Percentiles rank a stretch among this genome's conserved stretches.
Evolutionary conservation across 345 rosid species (phyloP).

Genomic region (Lumnitzera racemosa): DNA sequence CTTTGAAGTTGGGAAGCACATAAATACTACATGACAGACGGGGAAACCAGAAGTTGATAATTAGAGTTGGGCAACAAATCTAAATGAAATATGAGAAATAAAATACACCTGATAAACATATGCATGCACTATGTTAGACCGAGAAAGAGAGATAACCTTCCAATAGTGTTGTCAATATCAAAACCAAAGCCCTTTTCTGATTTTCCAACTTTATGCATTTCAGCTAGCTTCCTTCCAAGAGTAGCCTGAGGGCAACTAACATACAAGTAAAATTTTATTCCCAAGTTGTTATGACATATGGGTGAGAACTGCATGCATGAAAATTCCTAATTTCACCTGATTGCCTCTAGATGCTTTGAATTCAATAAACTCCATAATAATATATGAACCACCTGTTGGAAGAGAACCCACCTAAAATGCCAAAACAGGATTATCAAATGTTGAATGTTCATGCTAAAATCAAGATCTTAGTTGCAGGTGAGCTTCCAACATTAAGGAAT

Average conservation of each 20-base stretch:
- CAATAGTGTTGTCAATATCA: conserved; percentile 84
- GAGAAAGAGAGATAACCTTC: conserved; percentile 44
- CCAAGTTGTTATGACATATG: conserved; percentile 1
- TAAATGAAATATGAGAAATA: too few relatives aligned
- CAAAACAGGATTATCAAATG: conserved; percentile 3
- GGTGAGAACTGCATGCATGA: conserved; percentile 3
- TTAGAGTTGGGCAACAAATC: too few relatives aligned
- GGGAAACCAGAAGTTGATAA: too few relatives aligned
- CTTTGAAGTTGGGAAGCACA: too few relatives aligned
- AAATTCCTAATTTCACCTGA: conserved; percentile 48
- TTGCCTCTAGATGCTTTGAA: conserved; percentile 70
- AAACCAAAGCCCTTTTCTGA: conserved; percentile 83
- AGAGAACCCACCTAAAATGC: conserved; percentile 58
- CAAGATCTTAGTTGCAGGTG: not conserved
- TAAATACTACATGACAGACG: too few relatives aligned
- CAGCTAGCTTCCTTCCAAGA: conserved; percentile 82
- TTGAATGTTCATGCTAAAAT: not conserved
- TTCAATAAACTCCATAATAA: conserved; percentile 83
- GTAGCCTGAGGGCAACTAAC: conserved; percentile 42
- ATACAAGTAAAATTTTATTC: conserved; percentile 9
- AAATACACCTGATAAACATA: too few relatives aligned
- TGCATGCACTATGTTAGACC: not conserved
- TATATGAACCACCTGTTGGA: conserved; percentile 76
- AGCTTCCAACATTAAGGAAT: not conserved
- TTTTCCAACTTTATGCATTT: conserved; percentile 90